Conservation (phyloP, 2,329 filamentous ascomycete genomes). For the Paraconiothyrium brasiliense region DNA sequence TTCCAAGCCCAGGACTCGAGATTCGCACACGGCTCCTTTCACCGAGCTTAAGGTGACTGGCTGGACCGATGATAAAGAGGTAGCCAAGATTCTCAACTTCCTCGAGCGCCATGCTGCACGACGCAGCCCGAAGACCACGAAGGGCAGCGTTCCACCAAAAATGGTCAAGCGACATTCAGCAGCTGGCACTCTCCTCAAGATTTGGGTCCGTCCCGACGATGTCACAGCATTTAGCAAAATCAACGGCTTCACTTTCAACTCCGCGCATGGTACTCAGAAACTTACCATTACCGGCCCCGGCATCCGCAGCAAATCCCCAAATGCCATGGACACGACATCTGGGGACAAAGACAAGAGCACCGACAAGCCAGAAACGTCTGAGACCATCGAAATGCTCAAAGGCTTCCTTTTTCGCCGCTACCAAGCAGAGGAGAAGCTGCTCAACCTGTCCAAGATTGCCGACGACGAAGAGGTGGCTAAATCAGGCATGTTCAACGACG, state of each 20-base stretch:
- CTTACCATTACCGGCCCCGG: constrained; percentile 30
- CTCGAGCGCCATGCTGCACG: constrained; percentile 48
- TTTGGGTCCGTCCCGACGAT: constrained; percentile 50
- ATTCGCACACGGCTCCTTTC: constrained; percentile 11
- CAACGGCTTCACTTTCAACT: constrained; percentile 51
- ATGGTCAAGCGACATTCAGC: constrained; percentile 50
- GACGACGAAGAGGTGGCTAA: constrained; percentile 75
- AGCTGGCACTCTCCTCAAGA: constrained; percentile 48
- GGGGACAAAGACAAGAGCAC: constrained; percentile 3
- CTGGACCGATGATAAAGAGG: constrained; percentile 47
- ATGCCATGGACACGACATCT: constrained; percentile 19
- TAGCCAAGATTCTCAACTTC: constrained; percentile 51
- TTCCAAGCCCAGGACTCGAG: constrained; percentile 8
- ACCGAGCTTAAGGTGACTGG: constrained; percentile 49
- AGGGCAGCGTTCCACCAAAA: constrained; percentile 34
- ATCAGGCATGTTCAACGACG: constrained; percentile 78
- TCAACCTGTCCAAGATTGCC: constrained; percentile 82
- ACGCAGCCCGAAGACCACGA: constrained; percentile 44
- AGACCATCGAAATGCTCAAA: constrained; percentile 70
- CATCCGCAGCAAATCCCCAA: constrained; percentile 23
- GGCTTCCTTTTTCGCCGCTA: constrained; percentile 80
- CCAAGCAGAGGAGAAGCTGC: constrained; percentile 73
- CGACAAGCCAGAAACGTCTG: not conserved
- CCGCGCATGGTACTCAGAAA: constrained; percentile 45
- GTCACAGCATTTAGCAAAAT: constrained; percentile 47